These are phyloP conservation scores for Epicoccum sorghinum DNA, from an alignment of 2,329 filamentous ascomycete species.

Conservation along the genomic window DNA sequence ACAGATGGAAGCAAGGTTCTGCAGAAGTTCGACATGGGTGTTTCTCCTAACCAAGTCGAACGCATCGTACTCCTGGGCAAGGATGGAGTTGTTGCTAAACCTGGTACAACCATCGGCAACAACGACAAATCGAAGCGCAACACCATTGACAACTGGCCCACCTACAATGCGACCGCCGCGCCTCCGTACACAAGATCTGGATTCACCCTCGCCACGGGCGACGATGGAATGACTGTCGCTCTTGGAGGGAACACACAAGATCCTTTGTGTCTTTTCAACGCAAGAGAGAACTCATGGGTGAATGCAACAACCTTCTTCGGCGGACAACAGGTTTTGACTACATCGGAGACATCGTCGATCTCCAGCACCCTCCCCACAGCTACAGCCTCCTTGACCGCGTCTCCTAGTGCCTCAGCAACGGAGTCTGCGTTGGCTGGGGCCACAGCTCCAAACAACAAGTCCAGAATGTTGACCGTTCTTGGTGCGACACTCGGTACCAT, in stretches of 20 bases:
- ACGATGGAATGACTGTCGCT: constrained; percentile 73
- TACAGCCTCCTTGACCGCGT: constrained; percentile 21
- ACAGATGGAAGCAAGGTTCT: constrained; percentile 79
- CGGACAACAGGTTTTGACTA: constrained; percentile 46
- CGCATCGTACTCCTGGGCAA: constrained; percentile 70
- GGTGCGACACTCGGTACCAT: constrained; percentile 85
- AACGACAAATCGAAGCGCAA: constrained; percentile 58
- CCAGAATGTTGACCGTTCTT: constrained; percentile 67
- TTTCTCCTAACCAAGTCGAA: constrained; percentile 75
- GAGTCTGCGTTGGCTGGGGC: constrained; percentile 41
- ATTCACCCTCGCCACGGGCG: constrained; percentile 73
- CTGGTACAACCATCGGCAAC: constrained; percentile 56
- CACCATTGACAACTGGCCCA: constrained; percentile 71
- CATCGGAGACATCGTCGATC: constrained; percentile 40
- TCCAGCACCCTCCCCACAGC: constrained; percentile 34
- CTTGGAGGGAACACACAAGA: constrained; percentile 71
- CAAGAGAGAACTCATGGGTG: constrained; percentile 76
- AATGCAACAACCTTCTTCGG: constrained; percentile 71
- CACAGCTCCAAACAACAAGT: constrained; percentile 46
- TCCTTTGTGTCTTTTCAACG: constrained; percentile 78
- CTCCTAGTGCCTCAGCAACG: constrained; percentile 37
- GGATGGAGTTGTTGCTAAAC: constrained; percentile 58
- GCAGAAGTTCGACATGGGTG: constrained; percentile 76
- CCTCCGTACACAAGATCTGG: constrained; percentile 68
- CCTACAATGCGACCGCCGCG: constrained; percentile 77